These are phyloP conservation scores for Phaeosphaeria sp. DNA, from an alignment of 2,329 filamentous ascomycete genomes.

Conservation along the genomic window DNA sequence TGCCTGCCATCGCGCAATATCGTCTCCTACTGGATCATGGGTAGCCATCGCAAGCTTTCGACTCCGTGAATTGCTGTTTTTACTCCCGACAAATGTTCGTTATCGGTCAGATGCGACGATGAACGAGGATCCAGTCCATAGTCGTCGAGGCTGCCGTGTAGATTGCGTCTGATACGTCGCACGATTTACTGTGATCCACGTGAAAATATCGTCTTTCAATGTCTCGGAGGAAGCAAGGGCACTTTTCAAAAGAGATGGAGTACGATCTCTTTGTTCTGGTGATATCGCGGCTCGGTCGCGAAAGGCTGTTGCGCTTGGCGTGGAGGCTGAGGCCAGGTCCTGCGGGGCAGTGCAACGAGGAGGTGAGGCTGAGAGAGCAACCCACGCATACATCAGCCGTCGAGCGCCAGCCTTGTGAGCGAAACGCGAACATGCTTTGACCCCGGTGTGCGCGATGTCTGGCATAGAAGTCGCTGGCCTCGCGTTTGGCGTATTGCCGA, in stretches of 20 bases:
- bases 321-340: background rate
- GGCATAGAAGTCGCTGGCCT: slow-evolving; percentile 30
- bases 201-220: background rate
- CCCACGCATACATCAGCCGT: background rate
- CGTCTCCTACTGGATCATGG: background rate
- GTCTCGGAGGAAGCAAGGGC: background rate
- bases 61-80: background rate
- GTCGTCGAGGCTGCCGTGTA: background rate
- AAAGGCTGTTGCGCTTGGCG: background rate
- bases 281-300: background rate
- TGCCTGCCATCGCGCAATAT: slow-evolving; percentile 10
- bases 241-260: background rate
- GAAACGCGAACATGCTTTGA: background rate
- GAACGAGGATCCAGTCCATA: background rate
- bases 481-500: slow-evolving; percentile 28
- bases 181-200: background rate
- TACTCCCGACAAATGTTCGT: background rate
- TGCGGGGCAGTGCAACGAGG: background rate
- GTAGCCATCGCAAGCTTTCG: background rate
- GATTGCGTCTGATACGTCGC: background rate
- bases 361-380: slow-evolving; percentile 1
- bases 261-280: background rate
- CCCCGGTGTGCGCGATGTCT: slow-evolving; percentile 16
- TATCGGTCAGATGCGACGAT: background rate
- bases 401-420: background rate